Percentiles rank a stretch among this genome's conserved stretches.
Conservation (phyloP, 345 rosid species). For the Turritis glabra region DNA sequence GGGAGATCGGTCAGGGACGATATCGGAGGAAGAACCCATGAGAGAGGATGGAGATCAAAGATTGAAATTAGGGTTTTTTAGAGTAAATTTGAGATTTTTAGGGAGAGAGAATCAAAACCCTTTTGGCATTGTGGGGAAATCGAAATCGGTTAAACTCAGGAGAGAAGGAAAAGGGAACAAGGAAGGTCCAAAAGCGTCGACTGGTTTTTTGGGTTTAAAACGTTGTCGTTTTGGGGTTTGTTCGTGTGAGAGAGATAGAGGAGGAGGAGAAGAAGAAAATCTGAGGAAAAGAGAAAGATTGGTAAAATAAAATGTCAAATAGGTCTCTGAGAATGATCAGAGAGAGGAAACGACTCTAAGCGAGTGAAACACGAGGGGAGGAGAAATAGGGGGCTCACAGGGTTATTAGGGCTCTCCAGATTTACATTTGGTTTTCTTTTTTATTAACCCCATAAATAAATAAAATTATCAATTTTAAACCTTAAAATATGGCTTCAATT, state of each 20-base stretch:
- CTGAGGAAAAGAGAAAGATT: neutral
- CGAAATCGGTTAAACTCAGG: slow-evolving; percentile 20
- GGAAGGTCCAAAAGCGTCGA: slow-evolving; percentile 28
- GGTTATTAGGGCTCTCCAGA: slow-evolving; percentile 22
- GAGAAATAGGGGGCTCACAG: slow-evolving; percentile 21
- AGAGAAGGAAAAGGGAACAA: neutral
- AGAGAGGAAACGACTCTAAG: neutral
- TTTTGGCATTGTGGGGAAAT: slow-evolving; percentile 34
- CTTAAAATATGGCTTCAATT: too few relatives aligned
- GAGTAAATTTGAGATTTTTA: neutral
- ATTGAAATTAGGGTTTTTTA: slow-evolving; percentile 33
- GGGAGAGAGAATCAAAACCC: slow-evolving; percentile 29
- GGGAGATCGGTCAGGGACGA: slow-evolving; percentile 50
- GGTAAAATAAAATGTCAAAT: slow-evolving; percentile 22
- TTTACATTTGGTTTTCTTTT: neutral
- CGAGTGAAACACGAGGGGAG: slow-evolving; percentile 12
- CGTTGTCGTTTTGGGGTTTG: slow-evolving; percentile 29
- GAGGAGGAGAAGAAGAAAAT: neutral
- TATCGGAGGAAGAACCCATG: slow-evolving; percentile 51
- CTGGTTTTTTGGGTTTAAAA: slow-evolving; percentile 4
- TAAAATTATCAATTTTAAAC: too few relatives aligned
- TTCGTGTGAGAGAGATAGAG: neutral
- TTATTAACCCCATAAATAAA: too few relatives aligned
- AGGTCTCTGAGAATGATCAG: slow-evolving; percentile 6
- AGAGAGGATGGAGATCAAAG: slow-evolving; percentile 41